Evolutionary conservation across 495 filamentous ascomycete genomes (phyloP), one percentile per base, ranked within the genome.

Genomic region (Glonium stellatum): DNA sequence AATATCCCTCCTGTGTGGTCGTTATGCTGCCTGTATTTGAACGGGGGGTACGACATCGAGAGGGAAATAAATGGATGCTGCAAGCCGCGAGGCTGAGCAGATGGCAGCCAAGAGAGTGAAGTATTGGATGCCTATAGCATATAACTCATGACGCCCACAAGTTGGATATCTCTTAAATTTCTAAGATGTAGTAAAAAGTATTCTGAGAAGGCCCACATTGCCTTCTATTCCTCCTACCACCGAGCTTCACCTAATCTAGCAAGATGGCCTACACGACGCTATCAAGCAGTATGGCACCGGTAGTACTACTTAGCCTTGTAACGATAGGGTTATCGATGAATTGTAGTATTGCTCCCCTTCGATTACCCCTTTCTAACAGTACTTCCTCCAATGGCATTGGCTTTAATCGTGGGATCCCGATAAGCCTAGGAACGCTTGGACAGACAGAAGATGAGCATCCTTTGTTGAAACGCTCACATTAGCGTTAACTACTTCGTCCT

Each of bases 391-490:
- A 54, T 34, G 51, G 51, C 27, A 23, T 54, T 35, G 51, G 25
- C 18, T 15, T 54, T 21, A 54, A 54, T 35, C 19, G 51, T 27
- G 51, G 51, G 12, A 27, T 54, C 18, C 27, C 51, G 11, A 18
- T 54, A 19, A 54, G 51, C 27, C 11, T 54, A 27, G 51, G 51
- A 12, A 44, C 39, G 39, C 39, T 11, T 15, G 51, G 51, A 11
- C 51, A 54, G n/a, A 8, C 27, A 18, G 25, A 27, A 35, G 51
- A 23, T 54, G 6, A 6, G 36, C n/a, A 18, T 54, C 27, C 11
- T 11, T 31, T 31, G 27, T 31, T 31, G 27, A 31, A 31, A 31
- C 6, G 27, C 3, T 31, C 27, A 2, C 13, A 51, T 13, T 21
- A 51, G 22, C 21, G 21, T 18, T 18, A 15, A 23, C 21, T 10